Base-by-base conservation (phyloP, 2,329 filamentous ascomycete genomes). In the Ceratocystis cubensis region DNA sequence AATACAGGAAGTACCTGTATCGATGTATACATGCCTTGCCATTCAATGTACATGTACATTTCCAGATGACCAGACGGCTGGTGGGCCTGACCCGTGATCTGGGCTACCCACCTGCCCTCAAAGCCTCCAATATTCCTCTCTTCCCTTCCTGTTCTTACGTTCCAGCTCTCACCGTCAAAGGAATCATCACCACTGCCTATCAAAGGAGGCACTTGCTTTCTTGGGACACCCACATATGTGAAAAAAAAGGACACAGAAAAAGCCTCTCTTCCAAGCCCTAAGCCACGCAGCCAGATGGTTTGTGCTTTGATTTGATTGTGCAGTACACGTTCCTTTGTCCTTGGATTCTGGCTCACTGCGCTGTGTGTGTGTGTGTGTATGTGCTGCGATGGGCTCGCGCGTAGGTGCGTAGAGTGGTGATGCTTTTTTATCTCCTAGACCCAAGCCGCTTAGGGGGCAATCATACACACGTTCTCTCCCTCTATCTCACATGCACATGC, bases 251-350 rank as follows among this genome's bases (percentile, higher is more conserved):
- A 4, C 56, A 17, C 56, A 37, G 56, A 59, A 59, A 59, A 59
- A 33, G 10, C 8, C 28, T n/a, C 56, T 17, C 17, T 17, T 57
- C 28, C 56, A 59, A 59, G 56, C 56, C 56, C 56, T 59, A 59
- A 59, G 56, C 56, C 56, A 59, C 56, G 10, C 56, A 59, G 33
- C 20, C n/a, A 25, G 22, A 30, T 59, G 56, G 56, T 59, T 33
- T 33, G 56, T 59, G 56, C 56, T 30, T 59, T 59, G 28, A 33
- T 59, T 59, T 59, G 28, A 59, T 59, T 37, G 56, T 28, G 28
- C 56, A 8, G n/a, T 37, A n/a, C 17, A 37, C 22, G 13, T 57
- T n/a, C 8, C 15, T 30, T 37, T 59, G 56, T n/a, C 8, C 30
- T 33, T 33, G 30, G 1, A 53, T 22, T 53, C 48, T 6, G 48